Evolutionary conservation across 1,284 basidiomycete genomes (phyloP), one percentile per base, ranked within the genome.

Genomic region (Puccinia horiana): DNA sequence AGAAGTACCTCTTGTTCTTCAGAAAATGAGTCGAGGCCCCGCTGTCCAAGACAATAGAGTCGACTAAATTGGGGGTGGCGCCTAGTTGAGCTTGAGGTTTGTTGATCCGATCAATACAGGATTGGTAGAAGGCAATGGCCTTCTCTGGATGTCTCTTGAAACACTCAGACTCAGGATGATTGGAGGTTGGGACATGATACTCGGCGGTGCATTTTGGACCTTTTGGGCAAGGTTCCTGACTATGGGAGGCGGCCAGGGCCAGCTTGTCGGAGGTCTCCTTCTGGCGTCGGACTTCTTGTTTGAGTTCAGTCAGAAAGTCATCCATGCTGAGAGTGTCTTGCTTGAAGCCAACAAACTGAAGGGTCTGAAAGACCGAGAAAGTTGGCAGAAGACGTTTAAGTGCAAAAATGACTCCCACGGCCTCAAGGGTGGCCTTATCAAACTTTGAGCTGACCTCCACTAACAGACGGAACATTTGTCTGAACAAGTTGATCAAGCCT

Each of bases 21-120:
- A 67, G 63, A 23, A 44, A 69, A 26, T 69, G 37, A n/a, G 20
- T 32, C 16, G 70, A 49, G 4, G 70, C 70, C 9, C 70, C 70
- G 26, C 67, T 44, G 37, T 70, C 67, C 12, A 74, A 26, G 35
- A 74, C 35, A 35, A 56, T 37, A 20, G 12, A 4, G 49, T 54
- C 72, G n/a, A n/a, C 4, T 9, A 8, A n/a, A 69, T 9, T 4
- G n/a, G n/a, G n/a, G n/a, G n/a, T n/a, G n/a, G n/a, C n/a, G 8
- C 16, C 2, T 32, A 11, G 2, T 23, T 44, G n/a, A 23, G 12
- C n/a, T 40, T 44, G 2, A 69, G 67, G 23, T 16, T 42, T 5
- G 67, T 32, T 2, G 8, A n/a, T 14, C 26, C 2, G n/a, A 29
- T 42, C 6, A 8, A 14, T 3, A n/a, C n/a, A 11, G 9, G 67